Evolutionary conservation across 345 rosid genomes (phyloP), one percentile per base, ranked within the genome.

Genomic region (Ailanthus altissimus): DNA sequence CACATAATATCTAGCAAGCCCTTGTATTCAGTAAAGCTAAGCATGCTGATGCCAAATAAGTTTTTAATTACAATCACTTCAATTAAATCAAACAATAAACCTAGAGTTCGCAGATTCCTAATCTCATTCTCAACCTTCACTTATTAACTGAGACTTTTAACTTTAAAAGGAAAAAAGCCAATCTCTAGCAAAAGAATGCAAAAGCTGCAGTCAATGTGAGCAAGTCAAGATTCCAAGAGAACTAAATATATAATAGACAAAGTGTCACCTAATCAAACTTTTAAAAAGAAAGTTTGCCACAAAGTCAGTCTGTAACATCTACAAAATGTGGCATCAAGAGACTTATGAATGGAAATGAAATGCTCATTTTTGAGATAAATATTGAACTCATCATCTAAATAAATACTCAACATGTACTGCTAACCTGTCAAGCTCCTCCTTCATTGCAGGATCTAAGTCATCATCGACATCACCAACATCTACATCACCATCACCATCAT

Each of bases 351-450:
- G 3, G 32, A 53, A 54, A 36, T 16, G 13, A n/a, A 21, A 53
- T 53, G 47, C 26, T 25, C 16, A 8, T 21, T 54, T 32, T 23
- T 71, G 15, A n/a, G 46, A n/a, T 20, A 71, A 50, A 26, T 16
- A 26, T 50, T 25, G 3, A 71, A 21, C n/a, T 13, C 75, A 54
- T 53, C 32, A 56, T 71, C 61, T 57, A 16, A 71, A 71, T 71
- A 56, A 45, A 73, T 26, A 46, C 15, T 21, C 18, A 13, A 36
- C 40, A 74, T 28, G 56, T 26, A 46, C 72, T 23, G 10, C 84
- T 76, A 65, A 87, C 93, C 91, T 86, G 83, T 89, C 93, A 64
- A 89, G 86, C 79, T 89, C 82, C 67, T 87, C 93, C 83, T 32
- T 88, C 85, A 82, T 78, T 58, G 85, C 87, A 8, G 90, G 93